Conservation (phyloP, 805 yeast genomes). For the Zygotorulaspora florentina region DNA sequence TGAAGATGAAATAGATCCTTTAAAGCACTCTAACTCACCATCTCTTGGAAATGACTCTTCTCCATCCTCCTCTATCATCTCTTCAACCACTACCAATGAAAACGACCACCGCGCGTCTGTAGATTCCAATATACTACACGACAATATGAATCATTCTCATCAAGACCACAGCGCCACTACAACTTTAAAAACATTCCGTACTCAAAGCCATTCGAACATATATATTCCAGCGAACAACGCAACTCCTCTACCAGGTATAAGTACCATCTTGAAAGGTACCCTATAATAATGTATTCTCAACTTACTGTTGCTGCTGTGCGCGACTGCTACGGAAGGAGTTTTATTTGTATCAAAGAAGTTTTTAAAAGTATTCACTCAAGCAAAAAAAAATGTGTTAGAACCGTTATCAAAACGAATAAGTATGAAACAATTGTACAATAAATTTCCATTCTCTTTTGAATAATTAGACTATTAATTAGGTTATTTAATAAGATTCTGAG, state of each 20-base stretch:
- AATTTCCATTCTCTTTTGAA: too few relatives aligned
- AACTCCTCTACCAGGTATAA: constrained; percentile 27
- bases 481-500: too few relatives aligned
- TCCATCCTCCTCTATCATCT: constrained; percentile 19
- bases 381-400: too few relatives aligned
- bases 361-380: too few relatives aligned
- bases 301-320: not conserved
- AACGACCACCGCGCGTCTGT: constrained; percentile 2
- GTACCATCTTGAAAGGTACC: constrained; percentile 26
- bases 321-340: not conserved
- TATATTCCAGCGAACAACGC: constrained; percentile 10
- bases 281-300: constrained; percentile 5
- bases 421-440: too few relatives aligned
- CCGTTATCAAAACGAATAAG: too few relatives aligned
- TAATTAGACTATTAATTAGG: too few relatives aligned
- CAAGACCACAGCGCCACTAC: constrained; percentile 2
- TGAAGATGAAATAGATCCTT: constrained; percentile 18
- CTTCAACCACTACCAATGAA: constrained; percentile 16
- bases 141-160: not conserved
- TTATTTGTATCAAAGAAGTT: not conserved
- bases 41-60: constrained; percentile 16
- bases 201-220: constrained; percentile 6
- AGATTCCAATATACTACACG: not conserved
- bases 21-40: constrained; percentile 11
- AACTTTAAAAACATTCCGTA: constrained; percentile 4